These are phyloP conservation scores for Coemansia sp. DNA, from an alignment of 192 early-diverging fungal species.

Conservation along the genomic window DNA sequence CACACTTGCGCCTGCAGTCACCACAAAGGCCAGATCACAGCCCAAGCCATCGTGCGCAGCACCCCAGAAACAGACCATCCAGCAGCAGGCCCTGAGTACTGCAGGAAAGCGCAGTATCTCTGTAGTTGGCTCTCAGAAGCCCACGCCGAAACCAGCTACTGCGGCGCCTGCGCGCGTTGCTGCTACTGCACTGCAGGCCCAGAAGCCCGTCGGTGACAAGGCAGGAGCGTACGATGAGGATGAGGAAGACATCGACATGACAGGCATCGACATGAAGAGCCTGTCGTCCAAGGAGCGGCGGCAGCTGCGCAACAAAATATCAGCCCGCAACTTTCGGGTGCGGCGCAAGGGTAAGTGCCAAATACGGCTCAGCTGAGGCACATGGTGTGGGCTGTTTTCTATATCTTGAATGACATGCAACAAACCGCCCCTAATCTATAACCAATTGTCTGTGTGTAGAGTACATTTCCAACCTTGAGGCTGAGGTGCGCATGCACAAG, in stretches of 20 bases:
- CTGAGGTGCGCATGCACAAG: conserved; percentile 57
- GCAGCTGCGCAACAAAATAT: conserved; percentile 84
- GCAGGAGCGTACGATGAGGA: conserved; percentile 6
- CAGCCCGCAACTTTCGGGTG: conserved; percentile 80
- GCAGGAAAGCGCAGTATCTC: conserved; percentile 13
- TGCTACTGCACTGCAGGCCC: not conserved
- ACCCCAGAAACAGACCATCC: conserved; percentile 22
- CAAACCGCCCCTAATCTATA: not conserved
- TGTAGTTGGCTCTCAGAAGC: not conserved
- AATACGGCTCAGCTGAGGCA: no score
- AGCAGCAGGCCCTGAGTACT: conserved; percentile 26
- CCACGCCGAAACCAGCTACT: conserved; percentile 14
- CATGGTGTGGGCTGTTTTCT: no score
- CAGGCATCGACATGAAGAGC: conserved; percentile 60
- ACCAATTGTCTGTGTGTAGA: conserved; percentile 25
- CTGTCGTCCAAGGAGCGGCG: conserved; percentile 76
- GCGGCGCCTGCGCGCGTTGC: conserved; percentile 3
- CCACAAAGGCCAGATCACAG: not conserved
- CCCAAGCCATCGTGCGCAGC: not conserved
- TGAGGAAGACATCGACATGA: conserved; percentile 35
- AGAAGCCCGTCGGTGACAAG: not conserved
- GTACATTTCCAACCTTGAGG: conserved; percentile 64
- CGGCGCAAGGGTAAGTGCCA: conserved; percentile 69
- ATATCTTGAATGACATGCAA: not conserved
- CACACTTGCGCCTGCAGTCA: not conserved